Evolutionary conservation across 176 grass and related monocot species (phyloP).

Genomic region (Ensete glaucum): DNA sequence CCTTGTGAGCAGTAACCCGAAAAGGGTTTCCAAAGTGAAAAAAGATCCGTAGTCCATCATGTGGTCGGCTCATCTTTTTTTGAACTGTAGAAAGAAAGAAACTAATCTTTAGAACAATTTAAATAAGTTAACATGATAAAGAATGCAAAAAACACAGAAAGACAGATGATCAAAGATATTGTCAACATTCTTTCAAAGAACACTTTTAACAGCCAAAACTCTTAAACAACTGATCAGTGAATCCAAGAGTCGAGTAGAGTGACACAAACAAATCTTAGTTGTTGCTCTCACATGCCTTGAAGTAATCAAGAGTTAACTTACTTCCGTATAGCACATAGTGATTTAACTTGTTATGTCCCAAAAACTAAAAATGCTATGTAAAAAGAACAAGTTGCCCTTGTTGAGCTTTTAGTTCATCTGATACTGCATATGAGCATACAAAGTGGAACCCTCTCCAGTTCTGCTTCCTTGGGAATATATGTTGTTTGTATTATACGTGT

Average conservation of each 20-base stretch:
- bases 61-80: constrained; percentile 51
- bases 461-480: too few relatives aligned
- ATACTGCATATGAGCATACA: neutral
- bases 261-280: neutral
- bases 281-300: neutral
- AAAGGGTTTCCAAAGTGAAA: constrained; percentile 61
- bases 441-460: neutral
- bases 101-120: neutral
- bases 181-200: too few relatives aligned
- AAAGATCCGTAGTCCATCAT: constrained; percentile 32
- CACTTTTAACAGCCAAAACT: neutral
- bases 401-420: neutral
- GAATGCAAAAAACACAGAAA: neutral
- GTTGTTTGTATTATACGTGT: too few relatives aligned
- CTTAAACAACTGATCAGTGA: neutral
- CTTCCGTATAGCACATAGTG: neutral
- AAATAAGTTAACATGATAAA: neutral
- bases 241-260: neutral
- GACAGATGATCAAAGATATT: neutral
- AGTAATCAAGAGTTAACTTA: neutral
- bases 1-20: constrained; percentile 31
- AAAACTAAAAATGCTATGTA: neutral
- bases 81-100: constrained; percentile 20
- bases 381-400: neutral
- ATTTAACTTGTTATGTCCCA: neutral